phyloP scores from a whole-genome alignment of 108 stramenopile genomes.

The Skeletonema menzelii region DNA sequence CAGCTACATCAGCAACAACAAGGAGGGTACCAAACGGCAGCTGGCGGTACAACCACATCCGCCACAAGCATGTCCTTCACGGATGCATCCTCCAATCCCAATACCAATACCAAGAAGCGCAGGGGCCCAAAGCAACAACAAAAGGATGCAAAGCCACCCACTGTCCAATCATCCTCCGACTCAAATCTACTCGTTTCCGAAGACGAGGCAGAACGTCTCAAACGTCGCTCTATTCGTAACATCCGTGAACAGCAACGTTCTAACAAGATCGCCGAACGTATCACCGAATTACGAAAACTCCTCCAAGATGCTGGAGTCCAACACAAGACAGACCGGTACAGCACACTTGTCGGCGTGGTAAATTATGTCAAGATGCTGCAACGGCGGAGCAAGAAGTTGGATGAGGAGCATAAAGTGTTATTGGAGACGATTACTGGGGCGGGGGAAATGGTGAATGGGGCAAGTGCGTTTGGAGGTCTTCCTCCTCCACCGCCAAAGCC shows the following conservation, averaged over 20 bases:
- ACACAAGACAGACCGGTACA: constrained; percentile 79
- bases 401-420: constrained; percentile 74
- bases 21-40: constrained; percentile 5
- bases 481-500: not conserved
- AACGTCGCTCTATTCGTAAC: constrained; percentile 74
- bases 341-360: constrained; percentile 68
- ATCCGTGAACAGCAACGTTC: constrained; percentile 78
- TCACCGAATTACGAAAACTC: constrained; percentile 59
- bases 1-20: constrained; percentile 25
- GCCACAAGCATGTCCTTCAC: constrained; percentile 4
- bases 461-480: not conserved
- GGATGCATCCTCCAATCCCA: not conserved
- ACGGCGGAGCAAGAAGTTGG: constrained; percentile 49
- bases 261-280: constrained; percentile 72
- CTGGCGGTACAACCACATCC: not conserved
- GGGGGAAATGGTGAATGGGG: constrained; percentile 48
- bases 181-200: constrained; percentile 54
- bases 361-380: constrained; percentile 77
- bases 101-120: not conserved
- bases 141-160: not conserved
- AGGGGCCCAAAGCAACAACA: not conserved
- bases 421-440: constrained; percentile 64
- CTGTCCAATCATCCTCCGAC: constrained; percentile 9
- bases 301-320: constrained; percentile 58
- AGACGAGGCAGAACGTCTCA: constrained; percentile 63